Evolutionary conservation across 2,329 filamentous ascomycete species (phyloP).

Genomic region (Xylaria sp.): DNA sequence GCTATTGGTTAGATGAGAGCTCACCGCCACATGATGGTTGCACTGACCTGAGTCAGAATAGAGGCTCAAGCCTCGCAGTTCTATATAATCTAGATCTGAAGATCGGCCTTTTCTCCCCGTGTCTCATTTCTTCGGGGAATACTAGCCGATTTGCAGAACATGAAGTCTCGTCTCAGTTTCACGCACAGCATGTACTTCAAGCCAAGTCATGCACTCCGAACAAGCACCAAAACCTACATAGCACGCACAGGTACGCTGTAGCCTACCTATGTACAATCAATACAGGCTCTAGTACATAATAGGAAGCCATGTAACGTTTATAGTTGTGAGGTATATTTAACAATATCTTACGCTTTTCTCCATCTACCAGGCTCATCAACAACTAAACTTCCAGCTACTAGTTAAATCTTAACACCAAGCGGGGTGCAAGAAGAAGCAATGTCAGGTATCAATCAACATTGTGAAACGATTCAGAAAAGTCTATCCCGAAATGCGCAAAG

Average conservation of each 20-base stretch:
- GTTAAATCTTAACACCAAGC: neutral
- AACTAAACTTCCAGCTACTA: neutral
- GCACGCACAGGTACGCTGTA: neutral
- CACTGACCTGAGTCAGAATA: neutral
- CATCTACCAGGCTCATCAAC: neutral
- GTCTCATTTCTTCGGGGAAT: neutral
- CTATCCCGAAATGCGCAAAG: neutral
- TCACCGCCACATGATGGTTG: conserved; percentile 4
- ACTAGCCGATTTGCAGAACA: neutral
- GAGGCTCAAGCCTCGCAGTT: neutral
- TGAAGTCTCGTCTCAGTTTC: neutral
- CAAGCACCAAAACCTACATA: neutral
- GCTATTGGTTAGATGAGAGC: neutral
- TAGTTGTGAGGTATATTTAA: too few species aligned
- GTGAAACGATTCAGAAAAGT: neutral
- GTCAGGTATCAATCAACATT: neutral
- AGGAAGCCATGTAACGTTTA: neutral
- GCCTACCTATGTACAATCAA: neutral
- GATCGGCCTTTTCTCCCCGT: neutral
- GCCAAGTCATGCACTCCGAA: neutral
- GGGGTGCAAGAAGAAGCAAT: neutral
- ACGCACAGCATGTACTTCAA: neutral
- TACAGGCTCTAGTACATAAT: neutral
- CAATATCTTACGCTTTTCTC: too few species aligned
- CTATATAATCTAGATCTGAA: neutral